Percentiles rank a stretch among this genome's conserved stretches.
phyloP scores from a whole-genome alignment of 352 stramenopile genomes.

The Hyaloperonospora brassicae region DNA sequence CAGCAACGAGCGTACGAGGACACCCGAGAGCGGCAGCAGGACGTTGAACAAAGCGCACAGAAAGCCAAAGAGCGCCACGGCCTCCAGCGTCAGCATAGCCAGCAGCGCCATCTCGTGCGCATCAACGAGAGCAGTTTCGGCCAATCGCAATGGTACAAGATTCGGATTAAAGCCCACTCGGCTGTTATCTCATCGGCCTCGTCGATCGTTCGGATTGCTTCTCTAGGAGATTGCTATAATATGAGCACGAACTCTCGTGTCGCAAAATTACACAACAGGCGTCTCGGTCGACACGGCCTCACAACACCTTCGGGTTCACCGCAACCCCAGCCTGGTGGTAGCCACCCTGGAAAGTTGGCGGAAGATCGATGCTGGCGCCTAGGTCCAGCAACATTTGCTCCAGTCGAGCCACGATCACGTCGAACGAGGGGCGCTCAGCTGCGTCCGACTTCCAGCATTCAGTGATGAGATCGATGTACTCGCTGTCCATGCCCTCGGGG shows the following conservation, averaged over 20 bases:
- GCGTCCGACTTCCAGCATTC: constrained; percentile 82
- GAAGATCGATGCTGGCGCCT: constrained; percentile 73
- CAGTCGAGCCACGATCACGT: constrained; percentile 67
- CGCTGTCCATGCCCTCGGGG: constrained; percentile 51
- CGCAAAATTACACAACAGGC: constrained; percentile 25
- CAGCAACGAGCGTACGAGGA: constrained; percentile 23
- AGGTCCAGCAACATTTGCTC: constrained; percentile 64
- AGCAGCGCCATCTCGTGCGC: constrained; percentile 6
- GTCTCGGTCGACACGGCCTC: constrained; percentile 15
- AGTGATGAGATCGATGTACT: constrained; percentile 69
- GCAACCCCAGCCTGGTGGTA: constrained; percentile 60
- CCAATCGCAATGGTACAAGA: constrained; percentile 17
- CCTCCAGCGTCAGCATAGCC: constrained; percentile 24
- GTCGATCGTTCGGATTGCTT: constrained; percentile 27
- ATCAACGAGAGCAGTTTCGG: constrained; percentile 10
- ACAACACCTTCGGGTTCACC: constrained; percentile 23
- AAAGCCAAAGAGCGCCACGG: constrained; percentile 41
- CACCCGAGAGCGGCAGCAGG: constrained; percentile 25
- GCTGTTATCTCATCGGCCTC: constrained; percentile 25
- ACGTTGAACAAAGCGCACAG: constrained; percentile 39
- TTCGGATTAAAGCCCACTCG: constrained; percentile 18
- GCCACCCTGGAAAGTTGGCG: constrained; percentile 75
- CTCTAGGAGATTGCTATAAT: constrained; percentile 37
- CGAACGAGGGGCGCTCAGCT: constrained; percentile 61
- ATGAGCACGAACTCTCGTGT: constrained; percentile 19